Base-by-base conservation (phyloP, 805 yeast species). In the Candida odintsovae region DNA sequence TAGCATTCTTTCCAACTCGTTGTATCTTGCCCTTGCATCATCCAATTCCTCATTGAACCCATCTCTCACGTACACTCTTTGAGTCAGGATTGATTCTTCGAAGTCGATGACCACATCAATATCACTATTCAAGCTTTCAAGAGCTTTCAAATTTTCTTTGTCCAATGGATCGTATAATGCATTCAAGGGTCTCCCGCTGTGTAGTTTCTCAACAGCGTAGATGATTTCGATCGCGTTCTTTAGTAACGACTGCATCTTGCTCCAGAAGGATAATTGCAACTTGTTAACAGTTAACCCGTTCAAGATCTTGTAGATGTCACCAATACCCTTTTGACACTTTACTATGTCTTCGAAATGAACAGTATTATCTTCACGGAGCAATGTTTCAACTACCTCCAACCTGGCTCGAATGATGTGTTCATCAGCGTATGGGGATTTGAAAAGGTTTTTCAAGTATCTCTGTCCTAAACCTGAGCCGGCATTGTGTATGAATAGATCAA, bases 21-120 rank as follows among this genome's bases (percentile, higher is more conserved):
- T 55, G 25, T 55, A 55, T 25, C 42, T 52, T 12, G 35, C 26
- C 41, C 54, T 55, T 42, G 52, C 41, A 0, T 41, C 49, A 45
- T 55, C 59, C 33, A 73, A 43, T 15, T 56, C 48, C 1, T 42
- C 29, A 49, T 65, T 59, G 1, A 68, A 50, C 0, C 68, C 69
- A 31, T 64, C 63, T 20, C 46, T 50, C 13, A 72, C 61, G 2
- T 55, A 53, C 1, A 65, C 50, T 11, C 57, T 53, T 5, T 62
- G 57, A 15, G 54, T 53, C 11, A 61, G 64, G 1, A 48, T 51
- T 3, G 75, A 66, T 12, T 52, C 44, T n/a, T 63, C 72, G 47
- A 68, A 62, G 51, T 74, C 76, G 38, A 71, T 63, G 12, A 54
- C 58, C 21, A 39, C 43, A 22, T 64, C 61, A 31, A 65, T 52